These are phyloP conservation scores for Gymnopilus dilepis DNA, from an alignment of 768 basidiomycete species.

Conservation along the genomic window DNA sequence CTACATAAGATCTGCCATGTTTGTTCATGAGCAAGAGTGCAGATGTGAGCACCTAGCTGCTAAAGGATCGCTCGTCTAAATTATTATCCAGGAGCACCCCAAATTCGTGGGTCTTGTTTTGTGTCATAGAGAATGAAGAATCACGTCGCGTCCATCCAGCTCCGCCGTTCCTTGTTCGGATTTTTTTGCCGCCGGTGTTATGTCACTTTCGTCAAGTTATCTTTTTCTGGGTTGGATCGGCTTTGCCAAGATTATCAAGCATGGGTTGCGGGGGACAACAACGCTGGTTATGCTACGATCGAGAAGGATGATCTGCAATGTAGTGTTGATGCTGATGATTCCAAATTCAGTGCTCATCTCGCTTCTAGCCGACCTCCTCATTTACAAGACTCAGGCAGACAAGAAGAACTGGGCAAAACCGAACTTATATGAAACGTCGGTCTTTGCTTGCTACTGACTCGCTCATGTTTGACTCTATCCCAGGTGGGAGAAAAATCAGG, in stretches of 20 bases:
- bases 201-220: conserved; percentile 76
- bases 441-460: not conserved
- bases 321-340: conserved; percentile 2
- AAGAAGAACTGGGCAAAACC: conserved; percentile 69
- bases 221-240: conserved; percentile 71
- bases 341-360: not conserved
- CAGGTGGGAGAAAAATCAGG: conserved; percentile 73
- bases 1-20: conserved; percentile 52
- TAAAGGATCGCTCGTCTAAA: not conserved
- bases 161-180: conserved; percentile 79
- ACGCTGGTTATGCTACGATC: conserved; percentile 53
- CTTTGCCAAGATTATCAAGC: conserved; percentile 69
- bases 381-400: conserved; percentile 70
- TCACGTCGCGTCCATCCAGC: conserved; percentile 41
- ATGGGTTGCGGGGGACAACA: conserved; percentile 59
- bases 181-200: conserved; percentile 82
- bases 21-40: conserved; percentile 65
- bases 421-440: conserved; percentile 65
- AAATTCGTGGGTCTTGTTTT: conserved; percentile 24
- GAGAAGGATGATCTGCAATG: conserved; percentile 58
- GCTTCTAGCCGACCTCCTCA: conserved; percentile 46
- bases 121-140: not conserved
- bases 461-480: not conserved
- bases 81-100: conserved; percentile 28
- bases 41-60: conserved; percentile 42